phyloP scores from a whole-genome alignment of 2,329 filamentous ascomycete species.

The Epichloe elymi region DNA sequence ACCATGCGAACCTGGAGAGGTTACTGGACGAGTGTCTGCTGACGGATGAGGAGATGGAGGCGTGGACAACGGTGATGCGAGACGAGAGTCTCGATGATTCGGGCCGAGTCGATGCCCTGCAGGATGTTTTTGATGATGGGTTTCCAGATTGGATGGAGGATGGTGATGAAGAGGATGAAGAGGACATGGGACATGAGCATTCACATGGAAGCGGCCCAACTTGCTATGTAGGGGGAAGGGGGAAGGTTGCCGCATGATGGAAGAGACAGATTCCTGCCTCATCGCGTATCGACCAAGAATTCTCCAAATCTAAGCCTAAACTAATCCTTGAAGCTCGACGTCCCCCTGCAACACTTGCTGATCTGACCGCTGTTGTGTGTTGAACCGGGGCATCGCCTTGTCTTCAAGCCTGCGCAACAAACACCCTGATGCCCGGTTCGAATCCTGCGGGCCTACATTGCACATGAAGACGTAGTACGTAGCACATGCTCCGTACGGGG shows the following conservation, averaged over 20 bases:
- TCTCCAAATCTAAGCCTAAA: too few species aligned
- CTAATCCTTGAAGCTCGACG: too few species aligned
- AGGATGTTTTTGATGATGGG: slow-evolving; percentile 42
- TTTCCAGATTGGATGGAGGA: slow-evolving; percentile 41
- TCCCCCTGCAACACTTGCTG: too few species aligned
- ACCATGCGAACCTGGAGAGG: slow-evolving; percentile 34
- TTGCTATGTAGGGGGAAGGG: not conserved
- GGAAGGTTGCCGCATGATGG: not conserved
- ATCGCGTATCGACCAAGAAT: not conserved
- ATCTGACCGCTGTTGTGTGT: not conserved
- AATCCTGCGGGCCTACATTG: too few species aligned
- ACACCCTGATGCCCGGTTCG: not conserved
- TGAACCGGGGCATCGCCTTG: not conserved
- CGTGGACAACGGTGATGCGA: slow-evolving; percentile 41
- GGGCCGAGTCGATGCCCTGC: slow-evolving; percentile 31
- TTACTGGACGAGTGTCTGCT: slow-evolving; percentile 49
- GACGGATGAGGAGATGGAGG: slow-evolving; percentile 41
- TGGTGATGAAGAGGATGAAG: slow-evolving; percentile 25
- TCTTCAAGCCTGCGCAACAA: not conserved
- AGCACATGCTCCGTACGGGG: too few species aligned
- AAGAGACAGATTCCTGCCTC: not conserved
- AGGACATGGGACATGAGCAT: slow-evolving; percentile 12
- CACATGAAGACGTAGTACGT: too few species aligned
- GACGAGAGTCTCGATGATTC: slow-evolving; percentile 21
- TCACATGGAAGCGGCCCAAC: slow-evolving; percentile 2